Evolutionary conservation across 169 alveolate species (phyloP).

Genomic region (Plasmodium vinckei): DNA sequence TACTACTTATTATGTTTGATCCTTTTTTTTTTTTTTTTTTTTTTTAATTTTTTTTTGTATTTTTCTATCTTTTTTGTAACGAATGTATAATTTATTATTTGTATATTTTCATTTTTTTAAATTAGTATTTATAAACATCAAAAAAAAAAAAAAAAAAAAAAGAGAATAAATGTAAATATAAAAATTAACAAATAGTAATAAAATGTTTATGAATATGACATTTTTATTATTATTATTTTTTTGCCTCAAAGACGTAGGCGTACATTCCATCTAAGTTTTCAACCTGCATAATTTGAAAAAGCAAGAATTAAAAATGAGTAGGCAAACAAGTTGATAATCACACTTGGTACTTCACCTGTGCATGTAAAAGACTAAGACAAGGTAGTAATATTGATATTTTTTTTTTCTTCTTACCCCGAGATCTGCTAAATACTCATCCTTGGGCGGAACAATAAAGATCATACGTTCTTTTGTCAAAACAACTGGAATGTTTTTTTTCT

Average conservation of each 20-base stretch:
- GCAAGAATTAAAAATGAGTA: neutral
- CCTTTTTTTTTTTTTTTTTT: too few species aligned
- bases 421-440: constrained; percentile 50
- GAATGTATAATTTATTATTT: too few species aligned
- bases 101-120: too few species aligned
- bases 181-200: neutral
- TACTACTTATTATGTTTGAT: too few species aligned
- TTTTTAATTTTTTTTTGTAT: too few species aligned
- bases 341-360: neutral
- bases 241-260: constrained; percentile 56
- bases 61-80: too few species aligned
- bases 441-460: constrained; percentile 36
- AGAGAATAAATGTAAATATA: neutral
- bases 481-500: constrained; percentile 56
- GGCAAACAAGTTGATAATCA: neutral
- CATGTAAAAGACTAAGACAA: too few species aligned
- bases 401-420: constrained; percentile 14
- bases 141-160: neutral
- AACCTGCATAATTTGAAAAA: constrained; percentile 15
- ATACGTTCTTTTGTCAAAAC: constrained; percentile 22
- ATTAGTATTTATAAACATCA: neutral
- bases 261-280: constrained; percentile 44
- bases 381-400: neutral
- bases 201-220: neutral
- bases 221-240: neutral